Evolutionary conservation across 2,329 filamentous ascomycete genomes (phyloP).

Genomic region (Microdochium paspali): DNA sequence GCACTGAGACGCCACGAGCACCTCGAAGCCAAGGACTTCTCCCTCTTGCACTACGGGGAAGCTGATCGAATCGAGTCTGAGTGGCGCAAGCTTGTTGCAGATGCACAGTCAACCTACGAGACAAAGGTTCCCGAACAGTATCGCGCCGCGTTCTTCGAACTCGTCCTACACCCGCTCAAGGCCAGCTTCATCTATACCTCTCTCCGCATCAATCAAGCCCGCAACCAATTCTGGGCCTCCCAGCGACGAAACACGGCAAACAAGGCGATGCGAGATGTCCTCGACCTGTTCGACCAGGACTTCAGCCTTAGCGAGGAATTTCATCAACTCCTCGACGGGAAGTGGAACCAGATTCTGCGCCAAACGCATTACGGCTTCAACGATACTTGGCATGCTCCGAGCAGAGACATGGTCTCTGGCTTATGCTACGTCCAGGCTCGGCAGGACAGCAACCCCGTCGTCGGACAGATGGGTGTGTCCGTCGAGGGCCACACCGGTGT

Average conservation of each 20-base stretch:
- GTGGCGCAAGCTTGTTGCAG: conserved; percentile 38
- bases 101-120: conserved; percentile 34
- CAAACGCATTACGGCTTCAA: conserved; percentile 43
- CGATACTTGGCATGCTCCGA: conserved; percentile 46
- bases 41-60: conserved; percentile 50
- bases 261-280: conserved; percentile 29
- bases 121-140: conserved; percentile 26
- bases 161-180: conserved; percentile 50
- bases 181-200: conserved; percentile 45
- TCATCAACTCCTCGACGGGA: conserved; percentile 38
- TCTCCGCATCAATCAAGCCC: conserved; percentile 32
- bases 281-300: conserved; percentile 41
- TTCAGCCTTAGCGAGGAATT: conserved; percentile 38
- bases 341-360: conserved; percentile 47
- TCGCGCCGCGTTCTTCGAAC: conserved; percentile 48
- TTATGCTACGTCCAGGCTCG: conserved; percentile 39
- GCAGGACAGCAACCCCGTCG: conserved; percentile 38
- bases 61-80: conserved; percentile 41
- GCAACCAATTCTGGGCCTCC: conserved; percentile 42
- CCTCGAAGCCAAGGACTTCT: conserved; percentile 46
- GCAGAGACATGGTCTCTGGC: conserved; percentile 44
- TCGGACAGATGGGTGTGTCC: conserved; percentile 43
- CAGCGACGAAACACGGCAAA: conserved; percentile 51
- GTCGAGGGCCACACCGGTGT: conserved; percentile 32
- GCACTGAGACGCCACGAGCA: conserved; percentile 52